These are phyloP conservation scores for Leccinum pallidistipes DNA, from an alignment of 1,284 basidiomycete species.

Conservation along the genomic window DNA sequence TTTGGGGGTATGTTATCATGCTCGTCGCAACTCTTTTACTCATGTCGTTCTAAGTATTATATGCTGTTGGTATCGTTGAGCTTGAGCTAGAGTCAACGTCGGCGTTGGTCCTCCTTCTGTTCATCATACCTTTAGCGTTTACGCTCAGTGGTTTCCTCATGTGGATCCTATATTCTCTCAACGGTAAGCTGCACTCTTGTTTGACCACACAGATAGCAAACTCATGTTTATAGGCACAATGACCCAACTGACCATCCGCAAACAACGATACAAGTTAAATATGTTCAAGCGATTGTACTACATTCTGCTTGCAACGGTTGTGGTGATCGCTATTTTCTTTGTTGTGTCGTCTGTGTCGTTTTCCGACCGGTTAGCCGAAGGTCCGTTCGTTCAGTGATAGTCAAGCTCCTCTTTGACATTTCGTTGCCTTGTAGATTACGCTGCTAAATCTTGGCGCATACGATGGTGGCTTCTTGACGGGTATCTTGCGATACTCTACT, in stretches of 20 bases:
- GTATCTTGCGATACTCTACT: conserved; percentile 88
- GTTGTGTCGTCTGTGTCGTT: conserved; percentile 91
- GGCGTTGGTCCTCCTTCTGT: conserved; percentile 73
- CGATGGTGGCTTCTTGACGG: conserved; percentile 98
- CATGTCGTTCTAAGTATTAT: conserved; percentile 60
- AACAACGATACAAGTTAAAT: conserved; percentile 83
- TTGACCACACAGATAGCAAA: conserved; percentile 6
- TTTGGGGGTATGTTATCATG: conserved; percentile 74
- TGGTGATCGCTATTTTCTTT: conserved; percentile 88
- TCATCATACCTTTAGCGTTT: conserved; percentile 92
- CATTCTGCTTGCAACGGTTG: conserved; percentile 83
- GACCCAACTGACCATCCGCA: conserved; percentile 76
- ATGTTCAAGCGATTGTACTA: conserved; percentile 88
- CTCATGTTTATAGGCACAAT: conserved; percentile 66
- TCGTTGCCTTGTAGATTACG: conserved; percentile 64
- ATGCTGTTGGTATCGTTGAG: conserved; percentile 90
- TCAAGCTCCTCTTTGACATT: background rate
- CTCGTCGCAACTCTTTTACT: background rate
- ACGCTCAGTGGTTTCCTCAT: conserved; percentile 93
- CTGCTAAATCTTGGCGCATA: conserved; percentile 89
- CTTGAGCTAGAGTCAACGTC: conserved; percentile 89
- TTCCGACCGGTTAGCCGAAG: conserved; percentile 87
- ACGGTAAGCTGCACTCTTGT: conserved; percentile 49
- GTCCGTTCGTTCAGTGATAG: conserved; percentile 39
- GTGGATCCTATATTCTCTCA: conserved; percentile 93